A percentile compares a stretch with the other conserved stretches of the same genome.
These are phyloP conservation scores for Gossypium bickii DNA, from an alignment of 345 rosid genomes.

Conservation along the genomic window DNA sequence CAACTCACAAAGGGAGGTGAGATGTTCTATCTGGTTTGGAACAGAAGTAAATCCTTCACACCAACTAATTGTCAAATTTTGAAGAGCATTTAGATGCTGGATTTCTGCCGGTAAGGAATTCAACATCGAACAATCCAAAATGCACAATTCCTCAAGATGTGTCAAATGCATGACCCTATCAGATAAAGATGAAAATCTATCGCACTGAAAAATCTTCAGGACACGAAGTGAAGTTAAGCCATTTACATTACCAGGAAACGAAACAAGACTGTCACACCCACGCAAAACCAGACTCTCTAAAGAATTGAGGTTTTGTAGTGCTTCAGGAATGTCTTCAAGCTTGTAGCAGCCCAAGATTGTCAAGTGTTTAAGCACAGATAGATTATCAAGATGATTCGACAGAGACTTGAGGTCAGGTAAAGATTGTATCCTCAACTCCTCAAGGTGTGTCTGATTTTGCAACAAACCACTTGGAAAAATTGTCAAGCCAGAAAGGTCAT, in stretches of 20 bases:
- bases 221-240: background rate
- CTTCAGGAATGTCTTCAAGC: background rate
- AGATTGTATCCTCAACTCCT: background rate
- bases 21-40: background rate
- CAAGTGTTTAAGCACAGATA: background rate
- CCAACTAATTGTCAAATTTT: background rate
- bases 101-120: background rate
- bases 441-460: background rate
- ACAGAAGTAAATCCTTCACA: background rate
- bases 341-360: rapidly evolving
- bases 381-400: background rate
- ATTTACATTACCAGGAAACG: background rate
- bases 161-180: background rate
- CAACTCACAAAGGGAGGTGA: constrained; percentile 3
- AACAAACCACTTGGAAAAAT: background rate
- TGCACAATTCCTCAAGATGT: background rate
- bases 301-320: background rate
- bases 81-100: background rate
- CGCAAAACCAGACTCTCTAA: background rate
- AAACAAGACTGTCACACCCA: background rate
- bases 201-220: background rate
- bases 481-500: background rate
- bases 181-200: background rate
- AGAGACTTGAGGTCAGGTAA: background rate
- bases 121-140: background rate